Conservation (phyloP, 73 alveolate genomes). For the Tetrahymena malaccensis region DNA sequence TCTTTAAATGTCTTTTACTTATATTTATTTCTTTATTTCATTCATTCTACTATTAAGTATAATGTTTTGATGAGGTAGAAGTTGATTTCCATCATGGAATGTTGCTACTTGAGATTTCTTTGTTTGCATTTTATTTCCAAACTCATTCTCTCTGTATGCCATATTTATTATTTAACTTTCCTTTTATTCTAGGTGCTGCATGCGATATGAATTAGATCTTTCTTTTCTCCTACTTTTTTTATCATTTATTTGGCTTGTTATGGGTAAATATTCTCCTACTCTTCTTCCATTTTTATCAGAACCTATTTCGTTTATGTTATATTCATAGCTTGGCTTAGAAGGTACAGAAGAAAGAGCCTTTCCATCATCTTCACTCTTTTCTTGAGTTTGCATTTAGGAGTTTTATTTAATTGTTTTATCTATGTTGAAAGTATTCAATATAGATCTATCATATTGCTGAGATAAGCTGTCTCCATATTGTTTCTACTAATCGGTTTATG, state of each 20-base stretch:
- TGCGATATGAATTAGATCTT: background rate
- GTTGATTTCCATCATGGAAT: background rate
- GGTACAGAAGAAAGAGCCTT: background rate
- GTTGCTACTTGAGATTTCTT: background rate
- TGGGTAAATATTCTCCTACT: background rate
- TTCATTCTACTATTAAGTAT: background rate
- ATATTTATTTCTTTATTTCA: background rate
- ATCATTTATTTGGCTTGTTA: background rate
- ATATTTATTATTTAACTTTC: background rate
- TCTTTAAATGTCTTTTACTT: background rate
- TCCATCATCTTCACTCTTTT: background rate
- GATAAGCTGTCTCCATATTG: background rate
- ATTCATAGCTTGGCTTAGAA: background rate
- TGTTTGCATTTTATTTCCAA: background rate
- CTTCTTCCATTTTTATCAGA: background rate
- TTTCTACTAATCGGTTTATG: background rate
- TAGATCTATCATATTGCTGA: background rate
- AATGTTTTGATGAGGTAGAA: background rate
- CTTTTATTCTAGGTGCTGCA: background rate
- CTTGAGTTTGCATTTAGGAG: background rate
- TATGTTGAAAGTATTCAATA: background rate
- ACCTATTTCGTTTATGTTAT: background rate
- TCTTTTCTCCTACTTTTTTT: background rate
- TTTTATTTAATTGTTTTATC: background rate
- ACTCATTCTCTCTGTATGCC: background rate